These are phyloP conservation scores for Sisymbrium altissimum DNA, from an alignment of 345 rosid genomes.

Conservation along the genomic window DNA sequence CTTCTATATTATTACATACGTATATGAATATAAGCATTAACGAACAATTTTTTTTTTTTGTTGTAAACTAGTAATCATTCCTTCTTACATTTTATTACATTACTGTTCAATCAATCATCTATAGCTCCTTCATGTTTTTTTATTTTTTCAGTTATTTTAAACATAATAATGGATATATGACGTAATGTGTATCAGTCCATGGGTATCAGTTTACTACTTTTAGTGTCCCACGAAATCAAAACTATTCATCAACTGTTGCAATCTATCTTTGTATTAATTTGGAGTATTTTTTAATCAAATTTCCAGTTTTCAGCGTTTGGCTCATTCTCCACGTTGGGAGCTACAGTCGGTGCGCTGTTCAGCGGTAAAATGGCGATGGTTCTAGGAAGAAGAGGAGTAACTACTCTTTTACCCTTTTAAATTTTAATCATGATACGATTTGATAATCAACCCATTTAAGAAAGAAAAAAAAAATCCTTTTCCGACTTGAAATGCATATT, in stretches of 20 bases:
- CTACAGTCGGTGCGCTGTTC: slow-evolving; percentile 29
- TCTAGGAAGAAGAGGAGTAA: slow-evolving; percentile 38
- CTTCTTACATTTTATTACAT: background rate
- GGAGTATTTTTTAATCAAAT: background rate
- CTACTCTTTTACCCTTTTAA: background rate
- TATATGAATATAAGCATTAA: background rate
- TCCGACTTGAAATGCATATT: background rate
- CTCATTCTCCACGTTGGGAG: slow-evolving; percentile 33
- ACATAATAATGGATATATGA: background rate
- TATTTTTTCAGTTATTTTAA: background rate
- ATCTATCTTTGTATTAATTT: background rate
- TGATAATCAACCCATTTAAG: background rate
- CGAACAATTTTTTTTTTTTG: background rate
- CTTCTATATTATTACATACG: background rate
- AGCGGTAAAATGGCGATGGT: slow-evolving; percentile 35
- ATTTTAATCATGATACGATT: background rate
- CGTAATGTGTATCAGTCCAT: too few species aligned
- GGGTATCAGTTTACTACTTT: background rate
- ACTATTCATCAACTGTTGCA: background rate
- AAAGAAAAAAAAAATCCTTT: background rate
- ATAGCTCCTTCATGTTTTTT: background rate
- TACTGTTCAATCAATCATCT: background rate
- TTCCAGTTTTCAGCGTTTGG: slow-evolving; percentile 35
- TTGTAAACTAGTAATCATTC: background rate
- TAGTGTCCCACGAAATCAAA: background rate